Evolutionary conservation across 129 eudicot species (phyloP).

Genomic region (Chrysanthemum seticuspe): DNA sequence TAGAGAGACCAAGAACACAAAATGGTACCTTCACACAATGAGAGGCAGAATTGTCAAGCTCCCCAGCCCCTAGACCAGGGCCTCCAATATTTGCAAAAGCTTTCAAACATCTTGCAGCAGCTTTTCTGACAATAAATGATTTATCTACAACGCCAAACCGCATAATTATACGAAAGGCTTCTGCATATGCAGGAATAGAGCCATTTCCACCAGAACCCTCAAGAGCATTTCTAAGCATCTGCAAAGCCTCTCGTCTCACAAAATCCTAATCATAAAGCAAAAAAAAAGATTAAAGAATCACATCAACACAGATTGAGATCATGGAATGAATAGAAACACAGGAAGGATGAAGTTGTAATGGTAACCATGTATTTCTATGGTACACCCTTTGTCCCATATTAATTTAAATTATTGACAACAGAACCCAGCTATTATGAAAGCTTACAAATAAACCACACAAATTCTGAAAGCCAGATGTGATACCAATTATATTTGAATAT

Average conservation of each 20-base stretch:
- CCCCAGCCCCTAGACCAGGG: constrained; percentile 84
- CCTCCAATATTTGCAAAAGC: constrained; percentile 93
- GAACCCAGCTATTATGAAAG: constrained; percentile 2
- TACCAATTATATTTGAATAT: neutral
- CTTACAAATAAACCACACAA: constrained; percentile 1
- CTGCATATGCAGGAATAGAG: constrained; percentile 72
- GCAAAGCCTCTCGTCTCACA: constrained; percentile 92
- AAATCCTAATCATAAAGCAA: constrained; percentile 61
- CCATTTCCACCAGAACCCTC: constrained; percentile 89
- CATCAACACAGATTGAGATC: neutral
- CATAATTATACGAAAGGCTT: constrained; percentile 78
- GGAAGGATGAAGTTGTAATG: constrained; percentile 5
- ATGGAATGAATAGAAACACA: neutral
- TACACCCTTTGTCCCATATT: neutral
- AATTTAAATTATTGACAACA: neutral
- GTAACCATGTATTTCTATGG: constrained; percentile 12
- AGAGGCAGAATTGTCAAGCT: constrained; percentile 74
- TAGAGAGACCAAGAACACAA: constrained; percentile 11
- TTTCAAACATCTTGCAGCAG: constrained; percentile 97
- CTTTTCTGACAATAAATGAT: constrained; percentile 81
- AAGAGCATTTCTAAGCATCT: constrained; percentile 85
- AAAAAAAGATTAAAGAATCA: constrained; percentile 19
- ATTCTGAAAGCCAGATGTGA: neutral
- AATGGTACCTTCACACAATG: constrained; percentile 72
- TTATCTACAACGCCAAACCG: constrained; percentile 76